phyloP scores from a whole-genome alignment of 2,329 filamentous ascomycete genomes.

The Drechslera avenae region DNA sequence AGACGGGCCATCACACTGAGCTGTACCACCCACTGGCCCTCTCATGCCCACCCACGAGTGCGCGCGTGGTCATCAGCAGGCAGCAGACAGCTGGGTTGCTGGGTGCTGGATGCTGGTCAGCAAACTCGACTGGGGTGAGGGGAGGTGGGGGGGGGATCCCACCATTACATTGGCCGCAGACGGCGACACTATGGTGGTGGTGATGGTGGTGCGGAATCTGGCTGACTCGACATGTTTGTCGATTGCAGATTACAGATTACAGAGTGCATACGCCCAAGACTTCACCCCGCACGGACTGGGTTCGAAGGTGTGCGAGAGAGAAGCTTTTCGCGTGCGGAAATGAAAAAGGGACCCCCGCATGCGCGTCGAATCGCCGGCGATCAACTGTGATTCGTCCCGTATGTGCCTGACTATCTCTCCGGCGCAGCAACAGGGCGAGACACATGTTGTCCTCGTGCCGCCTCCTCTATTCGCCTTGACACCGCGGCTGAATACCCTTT shows the following conservation, averaged over 20 bases:
- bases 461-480: constrained; percentile 9
- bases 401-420: constrained; percentile 4
- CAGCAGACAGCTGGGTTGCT: background rate
- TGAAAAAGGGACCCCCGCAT: constrained; percentile 9
- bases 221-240: too few relatives aligned
- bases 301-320: constrained; percentile 1
- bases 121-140: background rate
- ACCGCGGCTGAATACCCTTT: constrained; percentile 1
- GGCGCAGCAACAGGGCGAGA: background rate
- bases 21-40: constrained; percentile 2
- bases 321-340: constrained; percentile 20
- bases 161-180: too few relatives aligned
- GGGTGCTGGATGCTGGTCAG: background rate
- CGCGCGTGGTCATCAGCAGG: constrained; percentile 8
- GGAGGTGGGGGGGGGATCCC: background rate
- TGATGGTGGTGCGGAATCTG: too few relatives aligned
- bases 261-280: background rate
- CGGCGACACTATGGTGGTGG: background rate
- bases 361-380: constrained; percentile 7
- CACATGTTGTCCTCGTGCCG: constrained; percentile 6
- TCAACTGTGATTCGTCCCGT: constrained; percentile 12
- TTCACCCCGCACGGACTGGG: constrained; percentile 1
- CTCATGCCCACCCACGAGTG: constrained; percentile 2
- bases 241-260: background rate
- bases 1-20: too few relatives aligned